Evolutionary conservation across 1,284 basidiomycete species (phyloP).

Genomic region (Schizophyllum amplum): DNA sequence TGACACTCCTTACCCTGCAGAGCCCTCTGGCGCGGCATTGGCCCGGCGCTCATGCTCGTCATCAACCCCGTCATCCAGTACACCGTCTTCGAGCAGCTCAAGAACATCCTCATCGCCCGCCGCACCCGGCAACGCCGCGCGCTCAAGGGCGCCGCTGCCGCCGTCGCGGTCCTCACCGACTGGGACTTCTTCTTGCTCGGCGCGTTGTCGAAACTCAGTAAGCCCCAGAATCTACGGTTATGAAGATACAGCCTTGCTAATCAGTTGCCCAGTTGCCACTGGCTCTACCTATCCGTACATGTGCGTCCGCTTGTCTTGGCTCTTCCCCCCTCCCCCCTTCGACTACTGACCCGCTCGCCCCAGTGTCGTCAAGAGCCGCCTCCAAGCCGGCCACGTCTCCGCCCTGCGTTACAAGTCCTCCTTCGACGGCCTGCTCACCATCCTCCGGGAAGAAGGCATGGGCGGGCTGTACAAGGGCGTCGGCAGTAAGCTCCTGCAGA

Average conservation of each 20-base stretch:
- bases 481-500: conserved; percentile 80
- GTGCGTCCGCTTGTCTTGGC: conserved; percentile 29
- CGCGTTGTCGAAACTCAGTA: conserved; percentile 79
- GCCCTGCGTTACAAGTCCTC: conserved; percentile 65
- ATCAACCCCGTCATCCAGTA: conserved; percentile 94
- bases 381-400: conserved; percentile 66
- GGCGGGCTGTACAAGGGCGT: conserved; percentile 82
- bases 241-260: background rate
- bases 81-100: conserved; percentile 79
- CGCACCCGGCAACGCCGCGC: conserved; percentile 48
- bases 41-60: conserved; percentile 89
- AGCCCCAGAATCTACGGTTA: conserved; percentile 16
- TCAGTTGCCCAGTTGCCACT: conserved; percentile 51
- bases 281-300: conserved; percentile 74
- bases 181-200: conserved; percentile 88
- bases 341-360: conserved; percentile 3
- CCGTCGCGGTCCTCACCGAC: conserved; percentile 57
- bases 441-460: conserved; percentile 72
- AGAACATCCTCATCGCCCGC: conserved; percentile 63
- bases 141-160: conserved; percentile 31
- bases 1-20: conserved; percentile 15
- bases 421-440: conserved; percentile 60
- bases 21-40: conserved; percentile 94
- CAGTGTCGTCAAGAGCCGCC: conserved; percentile 76
- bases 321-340: background rate